These are phyloP conservation scores for Amoebophrya sp. DNA, from an alignment of 169 alveolate genomes.

Conservation along the genomic window DNA sequence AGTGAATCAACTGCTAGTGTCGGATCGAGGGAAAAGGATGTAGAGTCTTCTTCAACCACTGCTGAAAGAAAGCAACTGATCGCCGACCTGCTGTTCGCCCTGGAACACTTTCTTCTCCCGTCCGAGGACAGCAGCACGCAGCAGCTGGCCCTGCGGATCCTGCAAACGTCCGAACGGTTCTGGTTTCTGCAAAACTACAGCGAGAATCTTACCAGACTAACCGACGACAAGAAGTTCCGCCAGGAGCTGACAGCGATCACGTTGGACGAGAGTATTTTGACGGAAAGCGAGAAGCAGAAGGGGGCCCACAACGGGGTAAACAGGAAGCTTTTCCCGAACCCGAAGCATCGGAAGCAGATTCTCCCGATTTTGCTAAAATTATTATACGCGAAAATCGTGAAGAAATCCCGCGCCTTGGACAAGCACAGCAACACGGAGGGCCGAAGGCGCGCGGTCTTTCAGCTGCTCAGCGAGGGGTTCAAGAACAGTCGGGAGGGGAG, in stretches of 20 bases:
- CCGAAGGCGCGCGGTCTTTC: background rate
- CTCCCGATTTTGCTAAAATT: background rate
- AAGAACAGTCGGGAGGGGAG: background rate
- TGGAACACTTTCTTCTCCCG: background rate
- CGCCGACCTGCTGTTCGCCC: constrained; percentile 9
- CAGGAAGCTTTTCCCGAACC: background rate
- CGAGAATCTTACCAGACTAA: background rate
- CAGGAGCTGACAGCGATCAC: background rate
- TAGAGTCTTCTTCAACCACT: too few relatives aligned
- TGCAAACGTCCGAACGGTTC: background rate
- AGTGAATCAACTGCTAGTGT: too few relatives aligned
- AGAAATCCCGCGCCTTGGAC: background rate
- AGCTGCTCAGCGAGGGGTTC: background rate
- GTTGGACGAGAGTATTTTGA: background rate
- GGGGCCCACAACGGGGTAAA: background rate
- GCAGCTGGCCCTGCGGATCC: background rate
- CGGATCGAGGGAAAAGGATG: too few relatives aligned
- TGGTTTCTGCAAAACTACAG: background rate
- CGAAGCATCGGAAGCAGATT: background rate
- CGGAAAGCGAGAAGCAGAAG: background rate
- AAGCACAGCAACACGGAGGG: background rate
- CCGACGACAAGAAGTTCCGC: constrained; percentile 7
- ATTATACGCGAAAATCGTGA: background rate
- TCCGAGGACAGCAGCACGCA: background rate
- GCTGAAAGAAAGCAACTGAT: background rate